These are phyloP conservation scores for Quillaja saponaria DNA, from an alignment of 306 rosid genomes.

Conservation along the genomic window DNA sequence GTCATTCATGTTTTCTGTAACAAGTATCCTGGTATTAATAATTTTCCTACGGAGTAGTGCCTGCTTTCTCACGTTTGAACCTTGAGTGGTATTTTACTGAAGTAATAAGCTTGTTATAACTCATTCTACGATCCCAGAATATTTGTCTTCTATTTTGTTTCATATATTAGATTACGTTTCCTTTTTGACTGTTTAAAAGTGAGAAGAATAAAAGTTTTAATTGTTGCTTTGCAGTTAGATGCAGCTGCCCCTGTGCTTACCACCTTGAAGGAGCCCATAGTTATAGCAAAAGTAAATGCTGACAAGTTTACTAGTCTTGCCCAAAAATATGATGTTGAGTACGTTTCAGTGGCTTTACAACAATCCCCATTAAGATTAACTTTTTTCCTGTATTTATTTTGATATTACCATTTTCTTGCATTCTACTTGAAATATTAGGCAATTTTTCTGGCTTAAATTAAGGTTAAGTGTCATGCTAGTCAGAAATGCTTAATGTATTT, in stretches of 20 bases:
- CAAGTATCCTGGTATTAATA: too few relatives aligned
- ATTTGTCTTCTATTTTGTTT: conserved; percentile 12
- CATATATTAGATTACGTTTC: conserved; percentile 1
- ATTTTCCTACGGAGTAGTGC: neutral
- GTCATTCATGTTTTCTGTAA: too few relatives aligned
- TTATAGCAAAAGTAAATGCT: conserved; percentile 80
- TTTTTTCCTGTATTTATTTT: conserved; percentile 8
- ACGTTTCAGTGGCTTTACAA: conserved; percentile 34
- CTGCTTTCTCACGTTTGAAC: conserved; percentile 16
- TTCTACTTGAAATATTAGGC: conserved; percentile 2
- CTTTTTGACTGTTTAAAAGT: conserved; percentile 10
- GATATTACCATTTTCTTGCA: conserved; percentile 13
- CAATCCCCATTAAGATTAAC: conserved; percentile 5
- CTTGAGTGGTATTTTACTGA: conserved; percentile 1
- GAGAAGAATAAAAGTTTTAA: conserved; percentile 13
- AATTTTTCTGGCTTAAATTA: neutral
- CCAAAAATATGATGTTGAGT: conserved; percentile 68
- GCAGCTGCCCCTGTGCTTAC: conserved; percentile 89
- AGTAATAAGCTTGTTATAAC: neutral
- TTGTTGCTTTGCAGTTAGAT: conserved; percentile 66
- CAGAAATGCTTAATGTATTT: neutral
- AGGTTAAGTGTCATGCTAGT: neutral
- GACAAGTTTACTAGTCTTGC: conserved; percentile 77
- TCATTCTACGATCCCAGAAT: neutral
- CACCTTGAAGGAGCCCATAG: conserved; percentile 65